These are phyloP conservation scores for Handroanthus guayacan DNA, from an alignment of 257 asterid species.

Conservation along the genomic window DNA sequence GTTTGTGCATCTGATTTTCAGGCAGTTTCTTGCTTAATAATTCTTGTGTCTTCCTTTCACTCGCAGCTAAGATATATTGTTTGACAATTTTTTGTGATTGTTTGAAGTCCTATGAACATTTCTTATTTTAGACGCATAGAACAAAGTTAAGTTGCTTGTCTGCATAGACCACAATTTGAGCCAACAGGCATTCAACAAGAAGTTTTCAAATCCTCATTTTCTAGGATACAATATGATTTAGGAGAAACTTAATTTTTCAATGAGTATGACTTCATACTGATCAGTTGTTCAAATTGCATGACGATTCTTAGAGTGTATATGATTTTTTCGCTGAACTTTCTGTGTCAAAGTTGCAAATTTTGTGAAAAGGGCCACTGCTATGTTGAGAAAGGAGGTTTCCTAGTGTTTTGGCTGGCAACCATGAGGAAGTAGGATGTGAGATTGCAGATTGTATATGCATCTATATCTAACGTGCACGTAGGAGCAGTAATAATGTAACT, in stretches of 20 bases:
- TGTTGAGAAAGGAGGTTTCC: neutral
- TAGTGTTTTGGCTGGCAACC: too few relatives aligned
- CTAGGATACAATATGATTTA: neutral
- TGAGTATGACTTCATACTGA: neutral
- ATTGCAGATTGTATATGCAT: too few relatives aligned
- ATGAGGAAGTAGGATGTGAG: too few relatives aligned
- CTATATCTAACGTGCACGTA: too few relatives aligned
- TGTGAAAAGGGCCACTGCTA: neutral
- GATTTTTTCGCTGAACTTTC: neutral
- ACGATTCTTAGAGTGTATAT: neutral
- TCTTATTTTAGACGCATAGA: neutral
- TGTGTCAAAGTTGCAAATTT: neutral
- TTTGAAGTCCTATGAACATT: neutral
- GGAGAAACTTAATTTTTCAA: neutral
- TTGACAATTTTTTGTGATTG: neutral
- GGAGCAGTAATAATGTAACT: too few relatives aligned
- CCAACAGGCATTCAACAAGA: neutral
- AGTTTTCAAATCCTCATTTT: neutral
- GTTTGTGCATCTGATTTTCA: slow-evolving; percentile 4
- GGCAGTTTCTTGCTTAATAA: neutral
- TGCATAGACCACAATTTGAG: neutral
- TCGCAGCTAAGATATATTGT: neutral
- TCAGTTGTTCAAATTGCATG: neutral
- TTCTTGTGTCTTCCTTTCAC: neutral
- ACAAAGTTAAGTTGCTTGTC: neutral